Evolutionary conservation across 164 flowering plant genomes (phyloP).

Genomic region (grape (Vitis vinifera)): DNA sequence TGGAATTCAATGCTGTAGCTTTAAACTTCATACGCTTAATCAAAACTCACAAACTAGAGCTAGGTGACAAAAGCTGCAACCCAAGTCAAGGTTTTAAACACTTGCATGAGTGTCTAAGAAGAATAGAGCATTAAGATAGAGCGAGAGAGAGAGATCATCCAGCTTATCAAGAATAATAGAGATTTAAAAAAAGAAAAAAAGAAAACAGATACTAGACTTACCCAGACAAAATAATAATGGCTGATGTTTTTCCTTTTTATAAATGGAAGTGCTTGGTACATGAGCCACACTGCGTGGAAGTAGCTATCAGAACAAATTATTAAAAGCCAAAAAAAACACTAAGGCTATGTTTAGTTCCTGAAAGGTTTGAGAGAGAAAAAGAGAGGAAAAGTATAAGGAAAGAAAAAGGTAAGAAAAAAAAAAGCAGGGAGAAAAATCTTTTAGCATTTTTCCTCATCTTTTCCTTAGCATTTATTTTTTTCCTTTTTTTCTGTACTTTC

Average conservation of each 20-base stretch:
- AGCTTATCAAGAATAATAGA: too few relatives aligned
- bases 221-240: constrained; percentile 69
- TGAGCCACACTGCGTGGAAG: constrained; percentile 69
- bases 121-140: too few relatives aligned
- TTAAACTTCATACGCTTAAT: neutral
- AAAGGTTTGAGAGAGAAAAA: too few relatives aligned
- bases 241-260: constrained; percentile 61
- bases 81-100: neutral
- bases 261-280: constrained; percentile 82
- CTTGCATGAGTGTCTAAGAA: neutral
- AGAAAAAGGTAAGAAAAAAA: too few relatives aligned
- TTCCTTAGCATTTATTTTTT: too few relatives aligned
- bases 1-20: neutral
- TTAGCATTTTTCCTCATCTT: too few relatives aligned
- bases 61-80: neutral
- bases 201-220: constrained; percentile 18
- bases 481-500: too few relatives aligned
- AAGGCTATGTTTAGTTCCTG: neutral
- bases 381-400: too few relatives aligned
- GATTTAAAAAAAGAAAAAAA: neutral
- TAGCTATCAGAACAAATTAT: neutral
- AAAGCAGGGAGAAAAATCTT: too few relatives aligned
- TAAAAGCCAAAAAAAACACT: neutral
- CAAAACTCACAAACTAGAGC: neutral
- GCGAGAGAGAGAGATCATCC: too few relatives aligned